phyloP scores from a whole-genome alignment of 2,329 filamentous ascomycete genomes.

The Fusarium graminum region DNA sequence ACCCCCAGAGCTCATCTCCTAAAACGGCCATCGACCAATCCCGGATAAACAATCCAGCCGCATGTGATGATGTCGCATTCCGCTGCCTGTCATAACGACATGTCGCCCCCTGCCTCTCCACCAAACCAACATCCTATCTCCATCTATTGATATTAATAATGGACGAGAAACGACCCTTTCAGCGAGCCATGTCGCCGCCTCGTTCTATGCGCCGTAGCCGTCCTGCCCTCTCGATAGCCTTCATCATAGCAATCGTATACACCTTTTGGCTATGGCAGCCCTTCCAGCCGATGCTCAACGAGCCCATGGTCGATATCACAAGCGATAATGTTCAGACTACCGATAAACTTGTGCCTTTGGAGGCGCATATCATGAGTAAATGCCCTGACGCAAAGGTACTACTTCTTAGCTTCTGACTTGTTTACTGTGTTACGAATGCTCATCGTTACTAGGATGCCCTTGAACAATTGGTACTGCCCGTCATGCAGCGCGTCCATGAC shows the following conservation, averaged over 20 bases:
- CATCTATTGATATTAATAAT: constrained; percentile 37
- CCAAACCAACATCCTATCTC: not conserved
- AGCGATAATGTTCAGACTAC: constrained; percentile 19
- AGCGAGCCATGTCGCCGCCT: constrained; percentile 42
- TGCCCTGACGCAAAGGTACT: constrained; percentile 85
- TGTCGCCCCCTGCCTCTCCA: constrained; percentile 23
- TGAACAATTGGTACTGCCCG: constrained; percentile 81
- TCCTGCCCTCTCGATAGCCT: constrained; percentile 40
- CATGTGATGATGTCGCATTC: constrained; percentile 24
- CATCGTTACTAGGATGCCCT: constrained; percentile 74
- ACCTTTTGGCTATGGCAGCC: constrained; percentile 49
- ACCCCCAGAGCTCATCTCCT: constrained; percentile 11
- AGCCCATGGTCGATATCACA: constrained; percentile 16
- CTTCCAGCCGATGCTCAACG: constrained; percentile 27
- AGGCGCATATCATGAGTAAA: constrained; percentile 97
- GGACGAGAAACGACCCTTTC: constrained; percentile 50
- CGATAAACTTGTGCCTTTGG: constrained; percentile 74
- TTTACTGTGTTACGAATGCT: constrained; percentile 9
- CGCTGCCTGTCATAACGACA: constrained; percentile 33
- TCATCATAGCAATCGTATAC: constrained; percentile 47
- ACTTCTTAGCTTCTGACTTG: not conserved
- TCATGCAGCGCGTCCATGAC: constrained; percentile 83
- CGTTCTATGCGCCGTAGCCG: constrained; percentile 46
- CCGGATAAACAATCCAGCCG: constrained; percentile 41
- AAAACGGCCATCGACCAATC: constrained; percentile 20